Conservation (phyloP, 106 monocot species). For the Amphibolis antarctica region DNA sequence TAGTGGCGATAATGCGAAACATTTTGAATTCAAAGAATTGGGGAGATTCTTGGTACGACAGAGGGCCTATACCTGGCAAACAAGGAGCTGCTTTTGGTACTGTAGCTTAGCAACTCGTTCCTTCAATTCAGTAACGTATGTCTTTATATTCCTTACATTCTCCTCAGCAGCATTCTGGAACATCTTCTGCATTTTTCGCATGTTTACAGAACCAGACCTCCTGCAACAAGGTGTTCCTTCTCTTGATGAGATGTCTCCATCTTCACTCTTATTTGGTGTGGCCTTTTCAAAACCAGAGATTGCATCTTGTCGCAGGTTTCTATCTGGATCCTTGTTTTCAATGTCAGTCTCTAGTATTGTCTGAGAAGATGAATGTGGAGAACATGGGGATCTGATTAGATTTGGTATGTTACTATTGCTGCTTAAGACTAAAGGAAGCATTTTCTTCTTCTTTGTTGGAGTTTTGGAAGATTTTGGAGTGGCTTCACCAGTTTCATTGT, state of each 20-base stretch:
- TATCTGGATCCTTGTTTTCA: conserved; percentile 65
- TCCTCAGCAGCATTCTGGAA: conserved; percentile 95
- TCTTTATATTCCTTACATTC: conserved; percentile 76
- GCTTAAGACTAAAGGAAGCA: conserved; percentile 50
- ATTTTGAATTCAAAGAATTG: neutral
- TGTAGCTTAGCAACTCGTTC: conserved; percentile 92
- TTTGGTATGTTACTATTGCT: conserved; percentile 32
- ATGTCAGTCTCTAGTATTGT: conserved; percentile 30
- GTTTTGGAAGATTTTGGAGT: conserved; percentile 38
- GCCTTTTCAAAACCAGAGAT: conserved; percentile 33
- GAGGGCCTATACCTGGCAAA: conserved; percentile 55
- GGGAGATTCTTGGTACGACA: neutral
- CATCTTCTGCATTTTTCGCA: conserved; percentile 95
- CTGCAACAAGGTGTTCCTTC: conserved; percentile 65
- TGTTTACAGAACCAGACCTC: conserved; percentile 84
- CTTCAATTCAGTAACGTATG: conserved; percentile 90
- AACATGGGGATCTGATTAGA: conserved; percentile 69
- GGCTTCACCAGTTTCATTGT: conserved; percentile 7
- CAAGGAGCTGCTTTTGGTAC: conserved; percentile 94
- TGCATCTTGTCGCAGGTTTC: conserved; percentile 13
- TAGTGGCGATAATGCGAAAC: no score
- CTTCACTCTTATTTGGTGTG: conserved; percentile 59
- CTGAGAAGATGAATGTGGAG: conserved; percentile 56
- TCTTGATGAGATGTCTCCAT: conserved; percentile 50
- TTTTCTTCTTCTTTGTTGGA: conserved; percentile 58